Evolutionary conservation across 2,329 filamentous ascomycete genomes (phyloP).

Genomic region (Aspergillus sp.): DNA sequence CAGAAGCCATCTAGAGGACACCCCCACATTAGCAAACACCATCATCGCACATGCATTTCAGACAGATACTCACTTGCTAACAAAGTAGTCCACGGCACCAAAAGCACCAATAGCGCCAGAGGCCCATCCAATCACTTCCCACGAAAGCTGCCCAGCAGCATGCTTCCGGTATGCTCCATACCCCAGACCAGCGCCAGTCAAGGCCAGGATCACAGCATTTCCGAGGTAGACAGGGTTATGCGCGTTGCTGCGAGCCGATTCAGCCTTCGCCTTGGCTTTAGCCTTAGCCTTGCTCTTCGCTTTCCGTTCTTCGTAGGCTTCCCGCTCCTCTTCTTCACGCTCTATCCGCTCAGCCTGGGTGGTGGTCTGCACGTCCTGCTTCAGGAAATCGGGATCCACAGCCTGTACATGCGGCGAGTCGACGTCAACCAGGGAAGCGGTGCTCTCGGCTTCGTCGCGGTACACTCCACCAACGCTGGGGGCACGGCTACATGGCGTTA

Average conservation of each 20-base stretch:
- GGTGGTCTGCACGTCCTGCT: conserved; percentile 47
- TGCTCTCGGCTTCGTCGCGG: conserved; percentile 43
- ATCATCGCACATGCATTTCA: neutral
- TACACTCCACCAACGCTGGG: conserved; percentile 43
- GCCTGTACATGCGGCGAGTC: conserved; percentile 49
- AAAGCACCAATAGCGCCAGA: conserved; percentile 48
- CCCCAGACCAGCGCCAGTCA: conserved; percentile 46
- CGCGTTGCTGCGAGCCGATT: conserved; percentile 38
- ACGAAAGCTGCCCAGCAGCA: conserved; percentile 47
- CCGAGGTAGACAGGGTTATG: conserved; percentile 51
- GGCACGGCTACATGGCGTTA: conserved; percentile 40
- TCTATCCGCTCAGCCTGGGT: conserved; percentile 50
- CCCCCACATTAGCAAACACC: conserved; percentile 14
- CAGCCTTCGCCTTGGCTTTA: conserved; percentile 37
- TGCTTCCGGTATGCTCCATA: conserved; percentile 53
- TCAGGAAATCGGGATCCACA: conserved; percentile 45
- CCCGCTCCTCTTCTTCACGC: conserved; percentile 40
- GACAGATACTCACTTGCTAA: conserved; percentile 49
- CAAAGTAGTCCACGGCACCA: conserved; percentile 50
- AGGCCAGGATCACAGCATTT: conserved; percentile 48
- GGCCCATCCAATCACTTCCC: conserved; percentile 47
- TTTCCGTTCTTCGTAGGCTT: conserved; percentile 31
- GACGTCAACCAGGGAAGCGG: conserved; percentile 50
- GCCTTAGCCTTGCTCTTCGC: conserved; percentile 38
- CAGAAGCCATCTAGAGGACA: conserved; percentile 47